Evolutionary conservation across 441 rosid species (phyloP).

Genomic region (Theobroma grandiflorum): DNA sequence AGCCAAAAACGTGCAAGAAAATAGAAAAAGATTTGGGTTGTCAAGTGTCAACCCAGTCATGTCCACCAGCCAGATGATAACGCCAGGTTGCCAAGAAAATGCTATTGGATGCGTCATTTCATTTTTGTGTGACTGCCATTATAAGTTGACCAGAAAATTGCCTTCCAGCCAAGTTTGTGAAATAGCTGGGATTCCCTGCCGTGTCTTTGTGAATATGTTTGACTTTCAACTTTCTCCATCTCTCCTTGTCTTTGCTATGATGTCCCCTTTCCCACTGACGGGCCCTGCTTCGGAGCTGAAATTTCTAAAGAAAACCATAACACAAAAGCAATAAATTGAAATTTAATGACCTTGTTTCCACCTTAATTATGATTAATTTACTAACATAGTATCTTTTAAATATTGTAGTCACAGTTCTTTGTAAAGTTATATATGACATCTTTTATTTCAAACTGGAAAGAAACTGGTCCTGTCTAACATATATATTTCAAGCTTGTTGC

Average conservation of each 20-base stretch:
- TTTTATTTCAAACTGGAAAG: too few relatives aligned
- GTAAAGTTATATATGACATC: too few relatives aligned
- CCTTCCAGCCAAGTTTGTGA: not conserved
- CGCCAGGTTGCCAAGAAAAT: constrained; percentile 5
- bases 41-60: not conserved
- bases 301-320: too few relatives aligned
- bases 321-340: too few relatives aligned
- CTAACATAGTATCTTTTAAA: too few relatives aligned
- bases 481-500: not conserved
- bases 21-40: not conserved
- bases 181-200: not conserved
- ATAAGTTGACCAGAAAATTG: not conserved
- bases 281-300: too few relatives aligned
- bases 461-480: too few relatives aligned
- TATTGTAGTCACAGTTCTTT: too few relatives aligned
- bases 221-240: not conserved
- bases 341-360: too few relatives aligned
- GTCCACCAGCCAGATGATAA: not conserved
- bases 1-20: not conserved
- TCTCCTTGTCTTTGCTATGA: not conserved
- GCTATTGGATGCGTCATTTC: not conserved
- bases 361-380: too few relatives aligned
- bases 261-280: too few relatives aligned
- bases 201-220: not conserved
- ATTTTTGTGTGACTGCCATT: not conserved